A percentile compares a stretch with the other conserved stretches of the same genome.
phyloP scores from a whole-genome alignment of 192 early-diverging fungal genomes.

The Coemansia aciculifera region DNA sequence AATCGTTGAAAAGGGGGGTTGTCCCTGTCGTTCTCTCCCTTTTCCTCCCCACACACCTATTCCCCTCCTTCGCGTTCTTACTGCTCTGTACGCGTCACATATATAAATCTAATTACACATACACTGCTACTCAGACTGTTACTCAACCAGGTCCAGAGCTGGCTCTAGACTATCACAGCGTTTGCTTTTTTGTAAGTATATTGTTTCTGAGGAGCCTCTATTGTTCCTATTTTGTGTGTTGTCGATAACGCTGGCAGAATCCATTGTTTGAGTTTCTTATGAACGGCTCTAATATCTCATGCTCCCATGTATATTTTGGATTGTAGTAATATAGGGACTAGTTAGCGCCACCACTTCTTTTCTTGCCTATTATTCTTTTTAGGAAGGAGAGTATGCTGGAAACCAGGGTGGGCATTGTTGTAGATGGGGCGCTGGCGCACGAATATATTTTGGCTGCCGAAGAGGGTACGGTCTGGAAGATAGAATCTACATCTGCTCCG shows the following conservation, averaged over 20 bases:
- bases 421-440: conserved; percentile 21
- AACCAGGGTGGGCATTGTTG: conserved; percentile 12
- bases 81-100: not conserved
- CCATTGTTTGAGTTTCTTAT: not conserved
- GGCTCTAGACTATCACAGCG: conserved; percentile 1
- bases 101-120: not conserved
- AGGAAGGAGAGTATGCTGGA: not conserved
- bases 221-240: not conserved
- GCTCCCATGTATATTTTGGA: not conserved
- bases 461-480: conserved; percentile 11
- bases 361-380: not conserved
- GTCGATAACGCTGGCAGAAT: not conserved
- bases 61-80: not conserved
- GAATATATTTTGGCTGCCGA: conserved; percentile 12
- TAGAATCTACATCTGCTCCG: conserved; percentile 6
- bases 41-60: not conserved
- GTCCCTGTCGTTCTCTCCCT: not conserved
- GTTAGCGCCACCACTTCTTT: not conserved
- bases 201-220: not conserved
- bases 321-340: conserved; percentile 13
- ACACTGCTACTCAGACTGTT: not conserved
- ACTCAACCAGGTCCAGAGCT: not conserved
- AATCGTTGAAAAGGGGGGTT: not conserved
- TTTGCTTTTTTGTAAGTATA: not conserved
- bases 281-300: conserved; percentile 3